phyloP scores from a whole-genome alignment of 139 green algal genomes.

The Parachlorella kessleri region DNA sequence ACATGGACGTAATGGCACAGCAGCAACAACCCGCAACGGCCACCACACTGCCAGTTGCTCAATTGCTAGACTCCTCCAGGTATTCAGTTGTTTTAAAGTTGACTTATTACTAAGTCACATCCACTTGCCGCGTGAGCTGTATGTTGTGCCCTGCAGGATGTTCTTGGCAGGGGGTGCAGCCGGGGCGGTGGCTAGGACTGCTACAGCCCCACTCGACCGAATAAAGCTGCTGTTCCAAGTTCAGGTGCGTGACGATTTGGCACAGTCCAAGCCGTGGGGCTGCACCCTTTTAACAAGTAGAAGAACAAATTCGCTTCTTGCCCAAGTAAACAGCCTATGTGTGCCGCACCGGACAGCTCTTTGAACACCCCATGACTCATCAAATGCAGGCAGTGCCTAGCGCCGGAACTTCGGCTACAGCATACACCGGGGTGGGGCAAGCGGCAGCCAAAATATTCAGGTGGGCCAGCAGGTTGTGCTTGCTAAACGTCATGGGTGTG shows the following conservation, averaged over 20 bases:
- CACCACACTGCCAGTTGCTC: no score
- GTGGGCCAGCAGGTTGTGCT: not conserved
- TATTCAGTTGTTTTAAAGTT: no score
- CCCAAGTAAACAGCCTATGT: no score
- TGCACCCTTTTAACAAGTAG: no score
- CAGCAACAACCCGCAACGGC: not conserved
- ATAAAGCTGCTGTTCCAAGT: slow-evolving; percentile 98
- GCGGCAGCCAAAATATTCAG: slow-evolving; percentile 80
- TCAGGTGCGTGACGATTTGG: slow-evolving; percentile 61
- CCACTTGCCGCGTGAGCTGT: no score
- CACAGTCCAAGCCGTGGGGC: no score
- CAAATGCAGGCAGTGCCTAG: slow-evolving; percentile 49
- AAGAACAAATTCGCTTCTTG: no score
- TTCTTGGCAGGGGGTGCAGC: slow-evolving; percentile 71
- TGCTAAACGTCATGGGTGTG: not conserved
- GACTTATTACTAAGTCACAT: no score
- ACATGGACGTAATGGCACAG: not conserved
- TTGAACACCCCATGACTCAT: not conserved
- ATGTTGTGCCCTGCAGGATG: slow-evolving; percentile 41
- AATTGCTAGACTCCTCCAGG: no score
- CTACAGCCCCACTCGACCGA: slow-evolving; percentile 78
- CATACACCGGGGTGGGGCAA: slow-evolving; percentile 90
- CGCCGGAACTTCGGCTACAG: slow-evolving; percentile 38
- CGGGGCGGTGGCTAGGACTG: slow-evolving; percentile 71
- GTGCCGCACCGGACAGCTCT: not conserved